Evolutionary conservation across 169 alveolate species (phyloP), one percentile per base, ranked within the genome.

Genomic region (Amoebophrya sp.): DNA sequence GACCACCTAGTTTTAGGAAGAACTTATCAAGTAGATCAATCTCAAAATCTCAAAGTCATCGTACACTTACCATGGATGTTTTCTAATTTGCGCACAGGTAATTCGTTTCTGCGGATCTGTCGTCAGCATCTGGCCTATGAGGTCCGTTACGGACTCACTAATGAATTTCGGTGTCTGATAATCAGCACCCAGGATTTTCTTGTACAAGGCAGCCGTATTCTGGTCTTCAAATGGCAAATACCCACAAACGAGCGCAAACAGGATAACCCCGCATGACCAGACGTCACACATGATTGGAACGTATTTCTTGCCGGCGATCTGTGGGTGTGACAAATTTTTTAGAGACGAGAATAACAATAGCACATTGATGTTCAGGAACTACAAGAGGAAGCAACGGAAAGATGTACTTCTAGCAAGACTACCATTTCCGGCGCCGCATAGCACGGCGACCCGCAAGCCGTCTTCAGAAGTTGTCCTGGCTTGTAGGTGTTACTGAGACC

Each of bases 381-480:
- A n/a, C n/a, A n/a, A n/a, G n/a, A n/a, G n/a, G n/a, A n/a, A n/a
- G n/a, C n/a, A n/a, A n/a, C n/a, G n/a, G n/a, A n/a, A n/a, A n/a
- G n/a, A n/a, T n/a, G n/a, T n/a, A n/a, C n/a, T n/a, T n/a, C n/a
- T n/a, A n/a, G n/a, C n/a, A n/a, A n/a, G n/a, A n/a, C 29, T 29
- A 96, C 95, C 95, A 97, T 96, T 93, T 97, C 99, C 29, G 99
- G 99, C 38, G 99, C 99, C 0, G 98, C 98, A 94, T 97, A 97
- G 93, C 98, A 96, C 39, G 99, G 99, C 55, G 98, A 96, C 23
- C 99, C 99, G 94, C 99, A 97, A 0, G 99, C 98, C 36, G 99
- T 97, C 91, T 93, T 95, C 91, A 97, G 95, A 89, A 96, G 94
- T 89, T 96, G 97, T 65, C 95, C 96, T 92, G 95, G 94, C 89